Base-by-base conservation (phyloP, 1,139 yeast species). In the Debaryomyces nepalensis region DNA sequence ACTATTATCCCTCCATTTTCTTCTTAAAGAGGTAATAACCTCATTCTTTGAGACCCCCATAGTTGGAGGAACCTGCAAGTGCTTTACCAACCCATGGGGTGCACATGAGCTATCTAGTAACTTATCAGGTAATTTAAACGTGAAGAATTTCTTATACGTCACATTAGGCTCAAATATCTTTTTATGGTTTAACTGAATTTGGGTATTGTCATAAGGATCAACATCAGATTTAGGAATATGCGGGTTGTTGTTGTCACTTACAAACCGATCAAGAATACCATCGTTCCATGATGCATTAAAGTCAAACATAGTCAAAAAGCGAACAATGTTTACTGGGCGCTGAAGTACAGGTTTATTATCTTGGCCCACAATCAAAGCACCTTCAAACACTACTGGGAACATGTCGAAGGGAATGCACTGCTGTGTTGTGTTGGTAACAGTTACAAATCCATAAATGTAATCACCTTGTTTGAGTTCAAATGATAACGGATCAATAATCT, bases 231-330 rank as follows among this genome's bases (percentile, higher is more conserved):
- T 36, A 10, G 57, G 59, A 8, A 52, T 46, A 33, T 57, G 53
- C 3, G 70, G 70, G 43, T 64, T 53, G 41, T 61, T 52, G 41
- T 61, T 52, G 24, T 66, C 72, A 1, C 65, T 52, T 2, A 54
- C 47, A 15, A 61, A 52, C 23, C 69, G 45, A 46, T 68, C 73
- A 22, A 68, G 55, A 40, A 51, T 55, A 0, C 64, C 74, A 44
- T 69, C 75, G 43, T 65, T 68, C 73, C 74, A 70, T 27, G 70
- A 66, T 4, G 75, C 76, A 43, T 62, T 63, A 51, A 68, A 69
- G 49, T 70, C 75, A 48, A 70, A 68, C 75, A 70, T 68, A 39
- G 61, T 66, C 16, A 69, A 53, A 43, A 70, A 68, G 38, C 60
- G 54, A 14, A 42, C 48, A 10, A 47, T 47, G 11, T 49, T 50